Conservation (phyloP, 106 monocot genomes). For the Alisma plantagoaquatica region DNA sequence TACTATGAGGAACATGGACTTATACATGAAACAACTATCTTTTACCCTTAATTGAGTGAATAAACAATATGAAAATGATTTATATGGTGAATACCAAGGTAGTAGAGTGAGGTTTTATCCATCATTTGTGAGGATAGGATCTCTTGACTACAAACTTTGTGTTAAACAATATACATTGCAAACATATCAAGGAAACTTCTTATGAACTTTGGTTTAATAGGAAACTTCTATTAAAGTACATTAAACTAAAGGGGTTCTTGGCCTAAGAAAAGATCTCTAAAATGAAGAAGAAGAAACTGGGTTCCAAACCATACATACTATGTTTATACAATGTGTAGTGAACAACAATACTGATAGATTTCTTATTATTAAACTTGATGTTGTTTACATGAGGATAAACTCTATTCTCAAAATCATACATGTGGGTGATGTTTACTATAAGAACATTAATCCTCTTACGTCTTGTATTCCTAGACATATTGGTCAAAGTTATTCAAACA, state of each 20-base stretch:
- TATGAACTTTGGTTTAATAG: not conserved
- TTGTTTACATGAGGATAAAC: not conserved
- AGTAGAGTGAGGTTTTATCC: not conserved
- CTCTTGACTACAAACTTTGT: not conserved
- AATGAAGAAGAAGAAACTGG: not conserved
- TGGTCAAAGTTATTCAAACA: not conserved
- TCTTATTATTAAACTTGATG: not conserved
- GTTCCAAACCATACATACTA: not conserved
- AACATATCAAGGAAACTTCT: too few species aligned
- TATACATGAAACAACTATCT: too few species aligned
- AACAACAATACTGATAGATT: not conserved
- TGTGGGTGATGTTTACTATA: not conserved
- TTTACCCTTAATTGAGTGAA: not conserved
- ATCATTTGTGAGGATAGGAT: not conserved
- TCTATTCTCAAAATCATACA: not conserved
- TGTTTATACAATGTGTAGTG: not conserved
- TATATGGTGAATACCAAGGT: not conserved
- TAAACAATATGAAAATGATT: not conserved
- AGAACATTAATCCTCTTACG: not conserved
- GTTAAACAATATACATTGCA: not conserved
- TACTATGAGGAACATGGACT: too few species aligned
- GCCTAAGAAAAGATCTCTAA: not conserved
- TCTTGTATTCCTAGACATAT: not conserved
- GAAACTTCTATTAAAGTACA: not conserved
- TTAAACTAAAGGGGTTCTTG: not conserved